Base-by-base conservation (phyloP, 1,139 yeast genomes). In the Geotrichum citri-aurantii region DNA sequence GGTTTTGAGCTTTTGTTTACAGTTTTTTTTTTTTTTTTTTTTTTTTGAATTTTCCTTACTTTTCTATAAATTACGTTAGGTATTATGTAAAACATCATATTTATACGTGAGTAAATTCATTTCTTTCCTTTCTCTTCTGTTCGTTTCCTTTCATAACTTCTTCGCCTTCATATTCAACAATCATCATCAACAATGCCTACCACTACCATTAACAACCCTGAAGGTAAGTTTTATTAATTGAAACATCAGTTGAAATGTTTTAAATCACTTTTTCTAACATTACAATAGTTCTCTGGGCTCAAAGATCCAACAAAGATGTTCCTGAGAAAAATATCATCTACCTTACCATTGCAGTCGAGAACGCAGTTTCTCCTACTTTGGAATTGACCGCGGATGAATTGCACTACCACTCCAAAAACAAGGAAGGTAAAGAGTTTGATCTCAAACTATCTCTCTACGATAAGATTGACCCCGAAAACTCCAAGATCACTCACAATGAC, bases 221-320 rank as follows among this genome's bases (percentile, higher is more conserved):
- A 37, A 17, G 42, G 42, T 37, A 37, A 14, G 42, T 37, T 12
- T 37, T 14, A 12, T 14, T 12, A 12, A 12, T 5, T 37, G 19
- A 37, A 14, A 3, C 17, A 37, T 37, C 17, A 37, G 11, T 37
- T 14, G 6, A 4, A n/a, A 2, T n/a, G n/a, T 14, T 6, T n/a
- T 37, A 12, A 6, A 14, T 37, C n/a, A n/a, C n/a, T n/a, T n/a
- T n/a, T 37, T 12, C 42, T 37, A 37, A 37, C 42, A 12, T 37
- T 33, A 48, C 57, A 58, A 29, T 52, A 81, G 95, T 90, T 55
- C 79, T 82, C 71, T 93, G 99, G 99, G 98, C 99, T 24, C 99
- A 93, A 77, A 88, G 99, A 75, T 90, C 97, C 56, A 84, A 79
- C 69, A 85, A 79, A 23, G 75, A 79, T 6, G 96, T 85, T 47